phyloP scores from a whole-genome alignment of 2,329 filamentous ascomycete species.

The Ophiognomonia clavigignenti-juglandacearum region DNA sequence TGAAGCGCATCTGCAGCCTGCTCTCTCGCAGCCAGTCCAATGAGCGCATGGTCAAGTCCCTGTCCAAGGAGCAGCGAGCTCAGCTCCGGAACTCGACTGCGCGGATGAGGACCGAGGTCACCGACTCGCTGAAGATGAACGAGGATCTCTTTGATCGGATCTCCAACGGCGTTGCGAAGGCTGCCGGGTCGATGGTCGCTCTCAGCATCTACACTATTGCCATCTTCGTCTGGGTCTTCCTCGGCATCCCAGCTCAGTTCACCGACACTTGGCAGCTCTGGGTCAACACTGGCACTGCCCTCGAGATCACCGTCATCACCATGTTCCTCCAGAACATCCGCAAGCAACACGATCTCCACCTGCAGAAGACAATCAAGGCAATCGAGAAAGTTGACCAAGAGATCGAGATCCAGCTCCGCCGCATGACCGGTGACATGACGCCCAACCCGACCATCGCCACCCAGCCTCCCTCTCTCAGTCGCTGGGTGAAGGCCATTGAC shows the following conservation, averaged over 20 bases:
- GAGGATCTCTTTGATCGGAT: constrained; percentile 27
- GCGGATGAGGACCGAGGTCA: constrained; percentile 20
- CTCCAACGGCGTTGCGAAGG: constrained; percentile 21
- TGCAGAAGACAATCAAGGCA: constrained; percentile 26
- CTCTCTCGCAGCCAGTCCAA: constrained; percentile 28
- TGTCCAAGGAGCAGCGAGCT: constrained; percentile 17
- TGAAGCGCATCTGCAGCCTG: constrained; percentile 26
- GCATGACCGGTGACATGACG: constrained; percentile 26
- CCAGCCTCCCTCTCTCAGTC: constrained; percentile 25
- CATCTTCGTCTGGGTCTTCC: constrained; percentile 29
- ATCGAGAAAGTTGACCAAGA: constrained; percentile 30
- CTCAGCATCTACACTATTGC: constrained; percentile 30
- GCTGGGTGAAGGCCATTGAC: constrained; percentile 33
- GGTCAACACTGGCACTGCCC: constrained; percentile 39
- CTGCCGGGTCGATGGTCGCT: constrained; percentile 26
- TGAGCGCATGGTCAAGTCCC: constrained; percentile 24
- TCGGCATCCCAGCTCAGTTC: constrained; percentile 25
- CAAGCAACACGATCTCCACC: constrained; percentile 29
- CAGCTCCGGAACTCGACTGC: constrained; percentile 16
- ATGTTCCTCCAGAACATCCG: constrained; percentile 35
- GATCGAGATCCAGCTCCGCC: constrained; percentile 28
- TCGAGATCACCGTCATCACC: constrained; percentile 35
- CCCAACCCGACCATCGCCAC: constrained; percentile 30
- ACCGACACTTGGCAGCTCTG: constrained; percentile 34
- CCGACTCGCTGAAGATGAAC: constrained; percentile 21